phyloP scores from a whole-genome alignment of 108 stramenopile species.

The Pseudonitzschia delicatissima region DNA sequence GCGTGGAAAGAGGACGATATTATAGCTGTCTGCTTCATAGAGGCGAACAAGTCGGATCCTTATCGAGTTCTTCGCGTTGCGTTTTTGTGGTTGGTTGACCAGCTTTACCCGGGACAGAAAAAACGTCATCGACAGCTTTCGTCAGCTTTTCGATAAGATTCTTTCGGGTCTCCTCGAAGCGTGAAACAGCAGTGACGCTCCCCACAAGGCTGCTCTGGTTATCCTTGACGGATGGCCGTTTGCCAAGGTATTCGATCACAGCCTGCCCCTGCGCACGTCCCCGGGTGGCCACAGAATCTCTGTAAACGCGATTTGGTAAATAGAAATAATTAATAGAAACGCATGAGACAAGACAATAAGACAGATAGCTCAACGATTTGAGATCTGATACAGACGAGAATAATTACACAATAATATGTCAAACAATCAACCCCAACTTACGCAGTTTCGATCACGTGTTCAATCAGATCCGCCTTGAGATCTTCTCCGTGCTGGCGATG shows the following conservation, averaged over 20 bases:
- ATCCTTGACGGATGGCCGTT: conserved; percentile 50
- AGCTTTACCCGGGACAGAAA: too few species aligned
- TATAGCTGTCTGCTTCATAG: conserved; percentile 24
- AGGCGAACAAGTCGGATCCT: conserved; percentile 26
- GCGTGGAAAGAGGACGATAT: conserved; percentile 31
- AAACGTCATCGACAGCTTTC: conserved; percentile 25
- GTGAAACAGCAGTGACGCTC: conserved; percentile 51
- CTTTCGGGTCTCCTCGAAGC: conserved; percentile 58
- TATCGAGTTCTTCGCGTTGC: conserved; percentile 23
- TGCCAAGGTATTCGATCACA: conserved; percentile 72
- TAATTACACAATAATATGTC: neutral
- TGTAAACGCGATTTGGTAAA: neutral
- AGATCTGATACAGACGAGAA: too few species aligned
- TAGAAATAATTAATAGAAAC: neutral
- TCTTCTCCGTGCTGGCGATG: conserved; percentile 20
- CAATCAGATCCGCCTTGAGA: conserved; percentile 21
- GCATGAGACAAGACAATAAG: neutral
- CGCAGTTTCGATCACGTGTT: conserved; percentile 35
- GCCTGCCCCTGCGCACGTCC: conserved; percentile 72
- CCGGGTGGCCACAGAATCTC: conserved; percentile 50
- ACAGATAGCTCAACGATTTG: too few species aligned
- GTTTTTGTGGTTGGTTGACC: too few species aligned
- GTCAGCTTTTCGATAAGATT: conserved; percentile 45
- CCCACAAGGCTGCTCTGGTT: conserved; percentile 59
- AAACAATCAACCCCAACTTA: conserved; percentile 31